phyloP scores from a whole-genome alignment of 257 asterid genomes.

The Perilla frutescens region DNA sequence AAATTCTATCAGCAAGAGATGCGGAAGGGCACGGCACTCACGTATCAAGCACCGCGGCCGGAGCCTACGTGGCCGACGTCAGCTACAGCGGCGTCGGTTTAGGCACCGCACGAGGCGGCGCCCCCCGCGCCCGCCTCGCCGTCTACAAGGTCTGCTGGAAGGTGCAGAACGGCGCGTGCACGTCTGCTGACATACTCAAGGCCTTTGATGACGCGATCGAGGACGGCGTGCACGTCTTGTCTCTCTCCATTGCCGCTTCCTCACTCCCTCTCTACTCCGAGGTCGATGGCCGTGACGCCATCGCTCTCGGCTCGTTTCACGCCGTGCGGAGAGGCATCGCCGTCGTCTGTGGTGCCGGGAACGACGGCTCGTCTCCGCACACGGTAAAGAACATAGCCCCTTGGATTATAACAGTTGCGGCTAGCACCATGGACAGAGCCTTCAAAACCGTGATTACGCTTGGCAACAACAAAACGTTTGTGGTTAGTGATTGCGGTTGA shows the following conservation, averaged over 20 bases:
- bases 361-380: slow-evolving; percentile 45
- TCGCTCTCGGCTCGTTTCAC: slow-evolving; percentile 52
- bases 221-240: slow-evolving; percentile 51
- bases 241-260: slow-evolving; percentile 38
- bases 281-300: slow-evolving; percentile 47
- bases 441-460: slow-evolving; percentile 48
- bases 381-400: slow-evolving; percentile 45
- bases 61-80: slow-evolving; percentile 42
- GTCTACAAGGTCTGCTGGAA: slow-evolving; percentile 54
- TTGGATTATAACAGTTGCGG: slow-evolving; percentile 54
- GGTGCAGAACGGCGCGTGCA: slow-evolving; percentile 22
- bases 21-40: slow-evolving; percentile 54
- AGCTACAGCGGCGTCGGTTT: slow-evolving; percentile 41
- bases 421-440: slow-evolving; percentile 49
- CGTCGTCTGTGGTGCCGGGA: slow-evolving; percentile 53
- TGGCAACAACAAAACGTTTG: slow-evolving; percentile 48
- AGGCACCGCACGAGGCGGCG: slow-evolving; percentile 59
- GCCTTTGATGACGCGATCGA: slow-evolving; percentile 52
- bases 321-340: slow-evolving; percentile 47
- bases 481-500: slow-evolving; percentile 27
- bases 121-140: slow-evolving; percentile 54
- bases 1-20: slow-evolving; percentile 49
- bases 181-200: slow-evolving; percentile 50
- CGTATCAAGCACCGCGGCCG: slow-evolving; percentile 54
- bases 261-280: slow-evolving; percentile 44